Evolutionary conservation across 768 basidiomycete genomes (phyloP), one percentile per base, ranked within the genome.

Genomic region (Serendipita vermifera): DNA sequence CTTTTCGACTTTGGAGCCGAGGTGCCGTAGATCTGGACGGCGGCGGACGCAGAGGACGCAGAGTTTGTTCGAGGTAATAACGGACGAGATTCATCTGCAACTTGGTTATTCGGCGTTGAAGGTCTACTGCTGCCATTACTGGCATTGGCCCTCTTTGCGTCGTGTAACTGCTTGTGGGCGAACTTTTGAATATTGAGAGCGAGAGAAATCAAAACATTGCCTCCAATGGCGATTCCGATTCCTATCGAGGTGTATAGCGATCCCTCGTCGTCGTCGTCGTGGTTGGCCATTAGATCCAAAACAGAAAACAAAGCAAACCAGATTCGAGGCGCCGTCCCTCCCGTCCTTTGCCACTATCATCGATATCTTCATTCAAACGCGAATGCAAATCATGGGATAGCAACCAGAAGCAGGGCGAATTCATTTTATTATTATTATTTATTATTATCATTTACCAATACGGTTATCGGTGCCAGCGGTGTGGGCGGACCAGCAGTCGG

Each of bases 131-230:
- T 40, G 36, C 58, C 55, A 62, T 67, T 55, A 15, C 32, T 53
- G 5, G 24, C 38, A 65, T 66, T 59, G 61, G 56, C 65, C 66
- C 27, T 64, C 70, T 61, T 80, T 79, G 31, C 86, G 72, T 27
- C 83, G 76, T 61, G 46, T 15, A 51, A 29, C 24, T 51, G 46
- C 29, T 77, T 75, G 71, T 94, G 92, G 1, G 90, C 90, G 15
- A 94, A 77, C 66, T 96, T 97, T 69, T 98, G 93, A 32, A 87
- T 72, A 69, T 96, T 96, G 60, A 98, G 76, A 14, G 90, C 93
- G 22, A 93, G 76, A 7, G 86, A 87, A 59, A 97, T 91, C 59
- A 96, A 77, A 9, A 92, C 69, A 64, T 94, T 94, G 31, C 92
- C 92, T 5, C 76, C 73, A 56, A 94, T 78, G 3, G 91, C 85